phyloP scores from a whole-genome alignment of 2,329 filamentous ascomycete species.

The Fusarium graminum region DNA sequence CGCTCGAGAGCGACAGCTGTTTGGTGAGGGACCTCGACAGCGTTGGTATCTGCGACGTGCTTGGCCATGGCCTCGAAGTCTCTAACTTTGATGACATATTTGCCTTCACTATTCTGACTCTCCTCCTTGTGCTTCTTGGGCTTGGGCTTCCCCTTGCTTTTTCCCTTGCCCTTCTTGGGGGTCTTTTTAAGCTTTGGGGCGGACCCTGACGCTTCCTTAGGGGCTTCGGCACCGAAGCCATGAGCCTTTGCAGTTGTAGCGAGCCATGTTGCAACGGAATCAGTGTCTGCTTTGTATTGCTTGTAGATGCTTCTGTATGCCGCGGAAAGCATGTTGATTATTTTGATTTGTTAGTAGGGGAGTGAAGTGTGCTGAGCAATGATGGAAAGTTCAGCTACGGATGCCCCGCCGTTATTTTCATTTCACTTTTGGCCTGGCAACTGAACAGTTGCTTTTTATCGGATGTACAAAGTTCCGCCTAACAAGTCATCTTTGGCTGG shows the following conservation, averaged over 20 bases:
- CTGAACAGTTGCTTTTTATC: not conserved
- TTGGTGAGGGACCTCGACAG: constrained; percentile 24
- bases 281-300: constrained; percentile 43
- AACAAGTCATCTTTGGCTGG: not conserved
- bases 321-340: not conserved
- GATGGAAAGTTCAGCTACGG: not conserved
- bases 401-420: not conserved
- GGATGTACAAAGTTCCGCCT: not conserved
- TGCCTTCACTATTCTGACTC: not conserved
- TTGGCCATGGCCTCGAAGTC: constrained; percentile 41
- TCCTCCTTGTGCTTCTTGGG: not conserved
- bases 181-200: not conserved
- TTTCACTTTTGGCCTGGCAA: not conserved
- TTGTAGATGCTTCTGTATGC: constrained; percentile 22
- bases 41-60: constrained; percentile 21
- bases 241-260: constrained; percentile 34
- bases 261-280: constrained; percentile 36
- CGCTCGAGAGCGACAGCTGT: constrained; percentile 32
- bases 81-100: constrained; percentile 26
- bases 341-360: no score
- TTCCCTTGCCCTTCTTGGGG: constrained; percentile 15
- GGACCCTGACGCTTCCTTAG: not conserved
- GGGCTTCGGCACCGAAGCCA: constrained; percentile 10
- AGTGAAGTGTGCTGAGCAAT: not conserved
- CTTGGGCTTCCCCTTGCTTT: constrained; percentile 21